phyloP scores from a whole-genome alignment of 768 basidiomycete genomes.

The Lyophyllum decastes region DNA sequence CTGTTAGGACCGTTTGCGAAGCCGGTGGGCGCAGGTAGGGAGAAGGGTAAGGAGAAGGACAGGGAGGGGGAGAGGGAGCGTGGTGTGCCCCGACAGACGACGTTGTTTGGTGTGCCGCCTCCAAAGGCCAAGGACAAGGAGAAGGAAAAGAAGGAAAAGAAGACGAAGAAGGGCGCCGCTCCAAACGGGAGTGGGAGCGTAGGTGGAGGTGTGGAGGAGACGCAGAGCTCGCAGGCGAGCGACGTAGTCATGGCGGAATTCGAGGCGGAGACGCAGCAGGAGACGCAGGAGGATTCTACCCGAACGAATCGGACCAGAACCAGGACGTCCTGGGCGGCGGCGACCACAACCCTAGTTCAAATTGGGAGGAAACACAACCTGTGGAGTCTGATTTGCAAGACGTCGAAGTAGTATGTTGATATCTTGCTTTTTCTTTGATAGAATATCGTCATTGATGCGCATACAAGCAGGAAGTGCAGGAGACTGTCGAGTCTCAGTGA shows the following conservation, averaged over 20 bases:
- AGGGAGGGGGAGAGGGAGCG: slow-evolving; percentile 28
- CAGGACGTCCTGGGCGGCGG: not conserved
- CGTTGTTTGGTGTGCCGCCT: slow-evolving; percentile 56
- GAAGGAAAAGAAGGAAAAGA: slow-evolving; percentile 14
- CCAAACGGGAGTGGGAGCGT: too few species aligned
- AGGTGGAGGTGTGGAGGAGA: slow-evolving; percentile 12
- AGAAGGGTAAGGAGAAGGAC: too few species aligned
- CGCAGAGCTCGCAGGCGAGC: not conserved
- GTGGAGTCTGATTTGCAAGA: not conserved
- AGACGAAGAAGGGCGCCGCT: slow-evolving; percentile 1
- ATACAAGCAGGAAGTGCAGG: too few species aligned
- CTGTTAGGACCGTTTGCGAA: slow-evolving; percentile 12
- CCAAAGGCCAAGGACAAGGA: slow-evolving; percentile 18
- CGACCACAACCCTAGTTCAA: not conserved
- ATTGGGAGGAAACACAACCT: slow-evolving; percentile 2
- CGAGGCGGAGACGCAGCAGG: not conserved
- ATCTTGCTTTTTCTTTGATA: too few species aligned
- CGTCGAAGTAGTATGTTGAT: slow-evolving; percentile 2
- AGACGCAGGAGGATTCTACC: slow-evolving; percentile 5
- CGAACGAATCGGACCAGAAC: not conserved
- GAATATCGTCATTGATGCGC: too few species aligned
- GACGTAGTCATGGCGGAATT: slow-evolving; percentile 7
- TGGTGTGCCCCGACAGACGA: slow-evolving; percentile 53
- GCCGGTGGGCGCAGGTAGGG: not conserved
- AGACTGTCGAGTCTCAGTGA: too few species aligned